Base-by-base conservation (phyloP, 495 filamentous ascomycete species). In the Recurvomyces mirabilis region DNA sequence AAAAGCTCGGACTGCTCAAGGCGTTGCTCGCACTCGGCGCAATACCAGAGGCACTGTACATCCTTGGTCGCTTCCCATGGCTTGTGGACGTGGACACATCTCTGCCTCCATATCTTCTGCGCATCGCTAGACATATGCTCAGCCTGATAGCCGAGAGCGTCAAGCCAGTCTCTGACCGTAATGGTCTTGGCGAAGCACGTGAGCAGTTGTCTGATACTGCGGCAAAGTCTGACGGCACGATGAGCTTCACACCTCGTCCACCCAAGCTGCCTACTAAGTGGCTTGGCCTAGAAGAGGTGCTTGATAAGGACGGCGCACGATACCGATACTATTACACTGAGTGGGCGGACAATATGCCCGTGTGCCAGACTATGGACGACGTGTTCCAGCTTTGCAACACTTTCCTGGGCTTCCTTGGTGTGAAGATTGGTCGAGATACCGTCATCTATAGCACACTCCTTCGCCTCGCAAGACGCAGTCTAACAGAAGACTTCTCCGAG, bases 321-420 rank as follows among this genome's bases (percentile, higher is more conserved):
- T 94, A 93, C 56, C 73, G 82, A 20, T 96, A 93, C 60, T 99
- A 96, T 63, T 94, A 87, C 79, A 89, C 95, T 46, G 88, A 96
- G 42, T 99, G 93, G 93, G 71, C 81, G 9, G 89, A 96, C 49
- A 89, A 87, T 49, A 69, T 96, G 22, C 93, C 93, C 1, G 64
- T 93, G 9, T 96, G 91, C 56, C 87, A 93, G 57, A 81, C 68
- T 3, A 74, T 93, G 5, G 86, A 94, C 51, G 91, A 99, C 56
- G 69, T 99, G 2, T 91, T 96, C 55, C 73, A 76, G 2, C 75
- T 99, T 10, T 93, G 85, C 63, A 76, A 78, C 33, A 87, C 88
- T 0, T 70, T 99, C 20, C 67, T 94, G 17, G 88, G 89, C 47
- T 66, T 87, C 19, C 78, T 84, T 0, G 88, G 91, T 6, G 78